Conservation (phyloP, 805 yeast species). For the Starmerella roubikii region DNA sequence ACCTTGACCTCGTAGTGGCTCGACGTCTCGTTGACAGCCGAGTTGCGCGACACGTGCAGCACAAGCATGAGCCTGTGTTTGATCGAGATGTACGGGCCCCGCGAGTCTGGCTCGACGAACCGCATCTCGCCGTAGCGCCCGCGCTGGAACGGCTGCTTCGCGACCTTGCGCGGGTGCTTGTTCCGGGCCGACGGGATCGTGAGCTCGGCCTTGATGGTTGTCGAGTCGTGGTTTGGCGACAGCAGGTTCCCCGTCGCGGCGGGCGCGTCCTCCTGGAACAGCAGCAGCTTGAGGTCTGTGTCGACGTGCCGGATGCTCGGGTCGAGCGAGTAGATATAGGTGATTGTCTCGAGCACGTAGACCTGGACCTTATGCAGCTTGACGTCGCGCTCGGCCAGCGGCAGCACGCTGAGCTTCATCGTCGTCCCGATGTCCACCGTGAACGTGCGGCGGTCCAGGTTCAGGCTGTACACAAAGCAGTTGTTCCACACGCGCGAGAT, state of each 20-base stretch:
- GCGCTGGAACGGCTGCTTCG: slow-evolving; percentile 19
- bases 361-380: slow-evolving; percentile 44
- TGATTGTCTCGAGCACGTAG: slow-evolving; percentile 17
- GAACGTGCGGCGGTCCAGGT: slow-evolving; percentile 62
- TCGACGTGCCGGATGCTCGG: slow-evolving; percentile 19
- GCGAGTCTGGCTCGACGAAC: slow-evolving; percentile 20
- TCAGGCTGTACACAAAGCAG: slow-evolving; percentile 61
- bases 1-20: slow-evolving; percentile 21
- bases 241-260: slow-evolving; percentile 11
- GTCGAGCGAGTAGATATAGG: slow-evolving; percentile 22
- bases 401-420: slow-evolving; percentile 55
- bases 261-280: slow-evolving; percentile 17
- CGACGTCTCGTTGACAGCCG: slow-evolving; percentile 8
- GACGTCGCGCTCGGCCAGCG: slow-evolving; percentile 48
- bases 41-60: slow-evolving; percentile 18
- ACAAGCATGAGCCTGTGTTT: slow-evolving; percentile 19
- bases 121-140: slow-evolving; percentile 21
- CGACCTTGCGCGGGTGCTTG: slow-evolving; percentile 7
- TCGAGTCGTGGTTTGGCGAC: slow-evolving; percentile 17
- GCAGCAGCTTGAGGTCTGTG: slow-evolving; percentile 17
- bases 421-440: slow-evolving; percentile 66
- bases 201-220: slow-evolving; percentile 13
- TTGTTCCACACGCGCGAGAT: slow-evolving; percentile 79
- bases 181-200: slow-evolving; percentile 14
- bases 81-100: slow-evolving; percentile 19